Evolutionary conservation across 2,329 filamentous ascomycete genomes (phyloP).

Genomic region (Teratosphaeria destructans): DNA sequence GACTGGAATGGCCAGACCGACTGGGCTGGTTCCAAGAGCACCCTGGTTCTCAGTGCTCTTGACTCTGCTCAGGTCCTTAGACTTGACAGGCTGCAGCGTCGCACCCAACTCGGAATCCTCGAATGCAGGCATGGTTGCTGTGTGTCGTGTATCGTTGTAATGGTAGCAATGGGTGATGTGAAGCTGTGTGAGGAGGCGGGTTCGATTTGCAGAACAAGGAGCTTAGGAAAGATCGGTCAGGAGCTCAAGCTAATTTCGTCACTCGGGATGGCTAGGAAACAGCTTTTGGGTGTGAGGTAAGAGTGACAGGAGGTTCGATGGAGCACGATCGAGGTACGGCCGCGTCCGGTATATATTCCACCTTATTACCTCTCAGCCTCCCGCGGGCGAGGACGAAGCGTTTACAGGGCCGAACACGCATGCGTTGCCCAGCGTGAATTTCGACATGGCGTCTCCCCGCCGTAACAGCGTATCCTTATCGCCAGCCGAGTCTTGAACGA

Average conservation of each 20-base stretch:
- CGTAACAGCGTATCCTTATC: neutral
- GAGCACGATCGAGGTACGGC: neutral
- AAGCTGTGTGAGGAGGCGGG: neutral
- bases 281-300: conserved; percentile 1
- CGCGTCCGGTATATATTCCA: neutral
- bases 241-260: neutral
- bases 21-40: conserved; percentile 19
- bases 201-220: neutral
- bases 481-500: neutral
- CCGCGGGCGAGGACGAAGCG: conserved; percentile 1
- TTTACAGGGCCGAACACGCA: neutral
- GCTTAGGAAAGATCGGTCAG: neutral
- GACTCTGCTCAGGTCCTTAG: conserved; percentile 10
- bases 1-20: conserved; percentile 35
- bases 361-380: neutral
- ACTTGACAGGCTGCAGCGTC: conserved; percentile 4
- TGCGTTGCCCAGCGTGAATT: neutral
- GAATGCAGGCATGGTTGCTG: conserved; percentile 47
- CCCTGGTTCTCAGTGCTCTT: conserved; percentile 19
- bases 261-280: neutral
- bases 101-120: conserved; percentile 47
- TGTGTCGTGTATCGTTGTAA: conserved; percentile 5
- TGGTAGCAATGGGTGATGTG: neutral
- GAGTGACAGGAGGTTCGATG: conserved; percentile 1
- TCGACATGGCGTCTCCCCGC: neutral